phyloP scores from a whole-genome alignment of 164 flowering plant genomes.

The Nymphaea thermarum region DNA sequence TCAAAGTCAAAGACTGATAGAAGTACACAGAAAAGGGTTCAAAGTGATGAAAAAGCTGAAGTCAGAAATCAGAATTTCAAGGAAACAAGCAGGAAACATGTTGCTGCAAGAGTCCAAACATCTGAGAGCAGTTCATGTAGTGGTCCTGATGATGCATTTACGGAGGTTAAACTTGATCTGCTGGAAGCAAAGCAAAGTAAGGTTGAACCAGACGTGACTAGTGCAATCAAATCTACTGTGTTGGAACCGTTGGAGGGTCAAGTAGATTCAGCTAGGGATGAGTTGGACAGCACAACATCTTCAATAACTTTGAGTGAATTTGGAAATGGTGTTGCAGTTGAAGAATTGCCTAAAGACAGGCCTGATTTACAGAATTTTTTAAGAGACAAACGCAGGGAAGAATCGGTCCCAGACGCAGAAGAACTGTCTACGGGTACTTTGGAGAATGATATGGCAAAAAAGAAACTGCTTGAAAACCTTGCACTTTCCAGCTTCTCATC shows the following conservation, averaged over 20 bases:
- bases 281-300: slow-evolving; percentile 10
- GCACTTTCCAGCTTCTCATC: slow-evolving; percentile 40
- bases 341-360: slow-evolving; percentile 2
- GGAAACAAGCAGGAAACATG: slow-evolving; percentile 1
- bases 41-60: slow-evolving; percentile 24
- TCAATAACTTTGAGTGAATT: slow-evolving; percentile 1
- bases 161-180: slow-evolving; percentile 16
- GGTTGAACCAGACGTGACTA: slow-evolving; percentile 5
- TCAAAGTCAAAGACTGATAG: slow-evolving; percentile 41
- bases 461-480: slow-evolving; percentile 39
- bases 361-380: background rate
- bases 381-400: slow-evolving; percentile 2
- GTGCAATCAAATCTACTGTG: background rate
- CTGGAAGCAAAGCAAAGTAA: slow-evolving; percentile 15
- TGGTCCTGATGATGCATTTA: slow-evolving; percentile 13
- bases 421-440: slow-evolving; percentile 13
- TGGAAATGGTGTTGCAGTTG: slow-evolving; percentile 5
- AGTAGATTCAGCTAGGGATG: slow-evolving; percentile 4
- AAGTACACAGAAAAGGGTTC: slow-evolving; percentile 38
- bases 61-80: slow-evolving; percentile 16
- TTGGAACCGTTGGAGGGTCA: slow-evolving; percentile 12
- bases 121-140: slow-evolving; percentile 3
- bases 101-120: background rate
- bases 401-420: slow-evolving; percentile 10
- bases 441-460: slow-evolving; percentile 35